A percentile compares a stretch with the other conserved stretches of the same genome.
These are phyloP conservation scores for Truncatella angustata DNA, from an alignment of 2,329 filamentous ascomycete genomes.

Conservation along the genomic window DNA sequence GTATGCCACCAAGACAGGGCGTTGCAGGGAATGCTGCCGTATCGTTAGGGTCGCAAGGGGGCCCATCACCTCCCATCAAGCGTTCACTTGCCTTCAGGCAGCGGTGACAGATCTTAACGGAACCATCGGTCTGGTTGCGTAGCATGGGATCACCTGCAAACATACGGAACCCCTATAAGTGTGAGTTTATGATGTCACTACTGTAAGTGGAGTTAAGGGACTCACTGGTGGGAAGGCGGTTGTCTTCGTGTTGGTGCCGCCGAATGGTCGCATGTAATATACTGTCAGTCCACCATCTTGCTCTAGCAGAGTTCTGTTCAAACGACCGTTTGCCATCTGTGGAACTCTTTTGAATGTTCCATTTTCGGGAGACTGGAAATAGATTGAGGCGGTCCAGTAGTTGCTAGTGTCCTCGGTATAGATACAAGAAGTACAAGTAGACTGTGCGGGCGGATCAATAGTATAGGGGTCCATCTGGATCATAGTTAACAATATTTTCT, in stretches of 20 bases:
- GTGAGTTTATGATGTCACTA: neutral
- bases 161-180: constrained; percentile 28
- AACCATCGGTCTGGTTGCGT: neutral
- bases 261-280: constrained; percentile 27
- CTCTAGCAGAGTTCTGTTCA: constrained; percentile 19
- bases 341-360: constrained; percentile 30
- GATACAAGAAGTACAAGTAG: constrained; percentile 29
- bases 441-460: constrained; percentile 23
- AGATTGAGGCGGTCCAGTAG: constrained; percentile 31
- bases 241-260: constrained; percentile 24
- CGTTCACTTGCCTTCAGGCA: constrained; percentile 1
- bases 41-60: constrained; percentile 24
- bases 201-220: neutral
- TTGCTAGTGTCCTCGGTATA: constrained; percentile 32
- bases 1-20: constrained; percentile 25
- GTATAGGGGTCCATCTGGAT: constrained; percentile 19
- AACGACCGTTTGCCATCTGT: constrained; percentile 28
- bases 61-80: constrained; percentile 19
- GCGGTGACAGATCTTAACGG: constrained; percentile 9
- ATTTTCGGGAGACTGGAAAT: constrained; percentile 28
- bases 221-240: constrained; percentile 26
- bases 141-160: constrained; percentile 22
- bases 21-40: constrained; percentile 21
- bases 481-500: neutral
- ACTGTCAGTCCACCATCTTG: constrained; percentile 28